phyloP scores from a whole-genome alignment of 495 filamentous ascomycete species.

The Neurospora sp. region DNA sequence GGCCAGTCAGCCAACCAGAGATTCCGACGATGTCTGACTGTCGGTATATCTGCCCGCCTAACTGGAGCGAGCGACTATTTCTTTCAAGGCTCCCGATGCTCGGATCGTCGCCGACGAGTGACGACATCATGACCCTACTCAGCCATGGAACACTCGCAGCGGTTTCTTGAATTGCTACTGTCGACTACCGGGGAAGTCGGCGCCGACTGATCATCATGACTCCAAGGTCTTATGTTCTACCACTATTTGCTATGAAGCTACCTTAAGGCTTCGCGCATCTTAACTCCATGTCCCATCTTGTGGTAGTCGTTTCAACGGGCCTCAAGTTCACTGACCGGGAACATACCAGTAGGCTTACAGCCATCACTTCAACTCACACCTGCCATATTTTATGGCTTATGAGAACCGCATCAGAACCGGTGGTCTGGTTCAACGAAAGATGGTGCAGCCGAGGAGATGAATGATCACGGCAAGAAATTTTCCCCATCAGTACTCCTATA shows the following conservation, averaged over 20 bases:
- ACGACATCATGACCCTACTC: not conserved
- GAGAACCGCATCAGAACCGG: too few species aligned
- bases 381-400: too few species aligned
- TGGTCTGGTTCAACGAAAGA: too few species aligned
- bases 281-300: not conserved
- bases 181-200: not conserved
- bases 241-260: not conserved
- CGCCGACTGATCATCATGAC: not conserved
- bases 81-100: too few species aligned
- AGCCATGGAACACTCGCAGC: not conserved
- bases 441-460: too few species aligned
- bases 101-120: not conserved
- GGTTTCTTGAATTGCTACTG: not conserved
- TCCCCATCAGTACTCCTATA: too few species aligned
- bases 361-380: too few species aligned
- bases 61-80: not conserved
- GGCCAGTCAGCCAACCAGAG: not conserved
- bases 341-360: too few species aligned
- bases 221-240: not conserved
- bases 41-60: not conserved
- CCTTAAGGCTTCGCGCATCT: not conserved
- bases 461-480: too few species aligned
- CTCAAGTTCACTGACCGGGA: too few species aligned
- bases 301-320: not conserved
- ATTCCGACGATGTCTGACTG: not conserved